Evolutionary conservation across 257 asterid genomes (phyloP).

Genomic region (Vinca minor): DNA sequence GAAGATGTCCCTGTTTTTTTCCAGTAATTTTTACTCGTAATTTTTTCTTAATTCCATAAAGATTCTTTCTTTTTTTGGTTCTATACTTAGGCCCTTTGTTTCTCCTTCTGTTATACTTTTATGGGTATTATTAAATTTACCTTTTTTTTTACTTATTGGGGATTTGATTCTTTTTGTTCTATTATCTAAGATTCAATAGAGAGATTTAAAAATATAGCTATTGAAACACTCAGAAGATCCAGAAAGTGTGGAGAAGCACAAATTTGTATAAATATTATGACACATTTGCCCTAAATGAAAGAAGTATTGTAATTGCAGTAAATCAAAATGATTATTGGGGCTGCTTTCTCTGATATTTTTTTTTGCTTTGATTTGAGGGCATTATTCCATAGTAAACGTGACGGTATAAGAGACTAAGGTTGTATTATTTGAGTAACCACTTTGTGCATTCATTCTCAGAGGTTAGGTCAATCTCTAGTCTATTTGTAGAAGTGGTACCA

Average conservation of each 20-base stretch:
- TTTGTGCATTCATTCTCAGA: no score
- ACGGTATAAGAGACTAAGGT: no score
- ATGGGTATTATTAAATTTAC: background rate
- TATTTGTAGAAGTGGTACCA: no score
- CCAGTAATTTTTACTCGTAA: constrained; percentile 41
- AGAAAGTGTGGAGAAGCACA: background rate
- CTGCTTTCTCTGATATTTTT: no score
- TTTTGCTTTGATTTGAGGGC: no score
- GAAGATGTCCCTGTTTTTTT: constrained; percentile 72
- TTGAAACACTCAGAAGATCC: background rate
- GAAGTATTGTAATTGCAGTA: no score
- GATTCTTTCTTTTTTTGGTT: background rate
- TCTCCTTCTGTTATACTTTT: background rate
- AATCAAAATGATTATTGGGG: no score
- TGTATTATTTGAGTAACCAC: no score
- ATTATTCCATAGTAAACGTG: no score
- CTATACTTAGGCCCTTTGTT: background rate
- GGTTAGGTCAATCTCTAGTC: no score
- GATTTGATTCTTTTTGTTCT: background rate
- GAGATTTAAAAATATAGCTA: background rate
- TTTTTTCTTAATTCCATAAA: background rate
- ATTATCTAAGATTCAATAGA: background rate
- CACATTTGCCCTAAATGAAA: no score
- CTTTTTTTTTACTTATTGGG: background rate
- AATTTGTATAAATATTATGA: no score